Conservation (phyloP, 192 early-diverging fungal species). For the Backusella liffmaniae region DNA sequence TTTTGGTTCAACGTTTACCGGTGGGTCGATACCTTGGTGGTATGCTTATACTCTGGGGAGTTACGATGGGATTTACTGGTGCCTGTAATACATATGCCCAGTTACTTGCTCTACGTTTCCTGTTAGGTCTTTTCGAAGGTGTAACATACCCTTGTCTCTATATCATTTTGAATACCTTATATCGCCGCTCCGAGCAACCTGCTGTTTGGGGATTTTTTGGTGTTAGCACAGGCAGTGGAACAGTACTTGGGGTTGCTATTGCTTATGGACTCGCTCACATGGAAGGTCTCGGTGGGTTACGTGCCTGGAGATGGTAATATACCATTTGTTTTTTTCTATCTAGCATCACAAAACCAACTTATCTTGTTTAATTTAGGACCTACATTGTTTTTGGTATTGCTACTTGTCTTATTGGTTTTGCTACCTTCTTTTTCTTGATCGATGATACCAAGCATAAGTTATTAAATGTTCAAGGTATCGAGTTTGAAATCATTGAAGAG, state of each 20-base stretch:
- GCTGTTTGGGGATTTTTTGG: constrained; percentile 6
- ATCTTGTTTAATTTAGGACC: background rate
- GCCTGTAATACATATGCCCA: constrained; percentile 14
- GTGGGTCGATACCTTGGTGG: constrained; percentile 12
- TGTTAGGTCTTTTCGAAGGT: constrained; percentile 27
- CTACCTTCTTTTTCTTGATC: constrained; percentile 25
- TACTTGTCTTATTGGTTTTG: constrained; percentile 14
- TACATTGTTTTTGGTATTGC: constrained; percentile 25
- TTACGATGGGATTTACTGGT: constrained; percentile 7
- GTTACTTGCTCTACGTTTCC: constrained; percentile 20
- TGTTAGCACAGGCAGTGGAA: constrained; percentile 12
- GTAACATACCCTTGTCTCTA: constrained; percentile 17
- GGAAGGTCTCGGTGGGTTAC: background rate
- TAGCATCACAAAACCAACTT: background rate
- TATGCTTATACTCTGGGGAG: constrained; percentile 21
- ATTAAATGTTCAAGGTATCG: constrained; percentile 9
- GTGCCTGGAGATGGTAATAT: constrained; percentile 34
- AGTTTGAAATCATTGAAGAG: constrained; percentile 27
- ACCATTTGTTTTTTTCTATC: too few relatives aligned
- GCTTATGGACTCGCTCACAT: constrained; percentile 18
- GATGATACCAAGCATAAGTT: constrained; percentile 14
- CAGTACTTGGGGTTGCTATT: constrained; percentile 9
- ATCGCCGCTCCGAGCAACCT: constrained; percentile 22
- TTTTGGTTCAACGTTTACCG: background rate
- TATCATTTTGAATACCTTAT: constrained; percentile 22